A percentile compares a stretch with the other conserved stretches of the same genome.
These are phyloP conservation scores for Pichia terricola DNA, from an alignment of 1,139 yeast genomes.

Conservation along the genomic window DNA sequence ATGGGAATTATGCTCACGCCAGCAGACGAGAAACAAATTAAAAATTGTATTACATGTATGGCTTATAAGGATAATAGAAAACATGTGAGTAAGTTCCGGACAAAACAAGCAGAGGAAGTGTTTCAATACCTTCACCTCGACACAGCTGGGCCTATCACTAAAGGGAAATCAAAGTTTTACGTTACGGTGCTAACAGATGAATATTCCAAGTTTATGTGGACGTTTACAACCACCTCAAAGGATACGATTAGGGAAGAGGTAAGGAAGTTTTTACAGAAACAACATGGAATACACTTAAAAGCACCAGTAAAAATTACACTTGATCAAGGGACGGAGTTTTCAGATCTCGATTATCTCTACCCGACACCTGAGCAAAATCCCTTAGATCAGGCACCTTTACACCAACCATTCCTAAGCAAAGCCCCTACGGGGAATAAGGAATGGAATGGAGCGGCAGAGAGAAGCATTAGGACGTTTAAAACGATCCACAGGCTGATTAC, in stretches of 20 bases:
- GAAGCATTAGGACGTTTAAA: no score
- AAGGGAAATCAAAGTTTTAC: no score
- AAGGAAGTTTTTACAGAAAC: not conserved
- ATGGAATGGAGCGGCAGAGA: no score
- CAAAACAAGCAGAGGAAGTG: no score
- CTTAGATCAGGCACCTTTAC: not conserved
- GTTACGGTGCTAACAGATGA: not conserved
- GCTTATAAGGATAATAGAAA: no score
- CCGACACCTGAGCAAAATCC: not conserved
- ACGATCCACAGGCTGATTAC: not conserved
- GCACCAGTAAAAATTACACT: not conserved
- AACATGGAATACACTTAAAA: not conserved
- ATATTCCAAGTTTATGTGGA: not conserved
- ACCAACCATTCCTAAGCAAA: not conserved
- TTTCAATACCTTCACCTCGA: not conserved
- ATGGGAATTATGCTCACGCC: no score
- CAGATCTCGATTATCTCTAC: not conserved
- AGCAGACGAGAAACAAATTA: no score
- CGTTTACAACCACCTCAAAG: not conserved
- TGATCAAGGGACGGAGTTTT: not conserved
- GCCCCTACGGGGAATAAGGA: no score
- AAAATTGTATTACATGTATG: no score
- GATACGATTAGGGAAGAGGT: no score
- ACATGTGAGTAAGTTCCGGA: no score
- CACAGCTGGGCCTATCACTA: not conserved